Evolutionary conservation across 2,329 filamentous ascomycete species (phyloP).

Genomic region (Ceratocystis lukuohia): DNA sequence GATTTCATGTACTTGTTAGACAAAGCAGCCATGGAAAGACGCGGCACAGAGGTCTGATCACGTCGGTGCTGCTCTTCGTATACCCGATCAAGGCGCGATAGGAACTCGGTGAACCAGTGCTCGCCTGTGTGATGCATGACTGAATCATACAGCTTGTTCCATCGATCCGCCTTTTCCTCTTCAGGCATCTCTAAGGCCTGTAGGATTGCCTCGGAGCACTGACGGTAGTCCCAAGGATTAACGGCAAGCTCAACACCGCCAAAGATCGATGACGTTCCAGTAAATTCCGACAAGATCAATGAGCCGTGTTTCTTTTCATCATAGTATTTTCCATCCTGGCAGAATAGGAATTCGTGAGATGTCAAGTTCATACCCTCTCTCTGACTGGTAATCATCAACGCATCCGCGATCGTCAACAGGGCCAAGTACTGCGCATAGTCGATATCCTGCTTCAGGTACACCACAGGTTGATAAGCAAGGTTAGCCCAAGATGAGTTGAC

Average conservation of each 20-base stretch:
- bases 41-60: slow-evolving; percentile 74
- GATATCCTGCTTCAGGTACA: slow-evolving; percentile 91
- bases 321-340: slow-evolving; percentile 66
- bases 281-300: slow-evolving; percentile 88
- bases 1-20: slow-evolving; percentile 52
- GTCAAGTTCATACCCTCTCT: slow-evolving; percentile 97
- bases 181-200: slow-evolving; percentile 66
- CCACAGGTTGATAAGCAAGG: slow-evolving; percentile 78
- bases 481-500: slow-evolving; percentile 89
- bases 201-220: slow-evolving; percentile 76
- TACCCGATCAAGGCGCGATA: slow-evolving; percentile 55
- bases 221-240: slow-evolving; percentile 90
- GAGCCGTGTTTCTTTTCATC: slow-evolving; percentile 69
- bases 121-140: slow-evolving; percentile 73
- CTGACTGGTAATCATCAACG: slow-evolving; percentile 85
- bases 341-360: slow-evolving; percentile 84
- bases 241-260: slow-evolving; percentile 67
- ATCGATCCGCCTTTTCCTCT: slow-evolving; percentile 60
- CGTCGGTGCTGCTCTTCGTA: slow-evolving; percentile 76
- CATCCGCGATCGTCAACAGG: slow-evolving; percentile 76
- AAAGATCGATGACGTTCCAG: slow-evolving; percentile 79
- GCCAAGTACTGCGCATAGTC: slow-evolving; percentile 89
- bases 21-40: slow-evolving; percentile 57
- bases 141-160: slow-evolving; percentile 57
- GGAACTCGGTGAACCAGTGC: slow-evolving; percentile 72